These are phyloP conservation scores for Hamiltosporidium tvaerminnensis DNA, from an alignment of 371 early-diverging fungal genomes.

Conservation along the genomic window DNA sequence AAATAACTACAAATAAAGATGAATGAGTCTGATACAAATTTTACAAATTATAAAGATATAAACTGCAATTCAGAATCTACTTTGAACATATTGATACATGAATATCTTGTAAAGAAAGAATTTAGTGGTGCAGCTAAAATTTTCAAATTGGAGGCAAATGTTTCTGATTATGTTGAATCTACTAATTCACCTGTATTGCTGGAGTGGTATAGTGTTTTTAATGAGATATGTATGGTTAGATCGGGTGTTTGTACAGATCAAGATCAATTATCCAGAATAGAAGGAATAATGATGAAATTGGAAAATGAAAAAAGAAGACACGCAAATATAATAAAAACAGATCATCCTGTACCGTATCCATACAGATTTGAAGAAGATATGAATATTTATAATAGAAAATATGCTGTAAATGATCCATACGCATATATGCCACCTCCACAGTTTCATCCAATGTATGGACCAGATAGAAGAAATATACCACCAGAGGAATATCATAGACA, in stretches of 20 bases:
- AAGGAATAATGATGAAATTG: constrained; percentile 43
- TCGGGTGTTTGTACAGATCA: constrained; percentile 18
- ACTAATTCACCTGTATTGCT: constrained; percentile 30
- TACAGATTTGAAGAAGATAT: too few species aligned
- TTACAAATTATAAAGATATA: background rate
- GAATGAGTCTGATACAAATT: too few species aligned
- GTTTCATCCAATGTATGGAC: too few species aligned
- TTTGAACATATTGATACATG: constrained; percentile 43
- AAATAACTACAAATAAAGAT: too few species aligned
- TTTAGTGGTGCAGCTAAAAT: constrained; percentile 38
- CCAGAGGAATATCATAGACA: too few species aligned
- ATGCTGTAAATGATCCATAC: too few species aligned
- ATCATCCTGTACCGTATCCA: too few species aligned
- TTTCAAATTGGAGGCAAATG: constrained; percentile 37
- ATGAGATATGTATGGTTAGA: constrained; percentile 47
- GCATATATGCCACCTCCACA: too few species aligned
- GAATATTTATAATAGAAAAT: too few species aligned
- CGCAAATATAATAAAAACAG: background rate
- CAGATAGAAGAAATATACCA: too few species aligned
- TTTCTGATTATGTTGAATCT: constrained; percentile 23
- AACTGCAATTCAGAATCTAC: background rate
- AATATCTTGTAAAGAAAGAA: constrained; percentile 45
- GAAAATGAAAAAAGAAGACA: constrained; percentile 45
- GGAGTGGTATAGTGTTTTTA: constrained; percentile 50
- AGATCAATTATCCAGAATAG: constrained; percentile 25